These are phyloP conservation scores for Sclerotinia trifoliorum DNA, from an alignment of 2,329 filamentous ascomycete species.

Conservation along the genomic window DNA sequence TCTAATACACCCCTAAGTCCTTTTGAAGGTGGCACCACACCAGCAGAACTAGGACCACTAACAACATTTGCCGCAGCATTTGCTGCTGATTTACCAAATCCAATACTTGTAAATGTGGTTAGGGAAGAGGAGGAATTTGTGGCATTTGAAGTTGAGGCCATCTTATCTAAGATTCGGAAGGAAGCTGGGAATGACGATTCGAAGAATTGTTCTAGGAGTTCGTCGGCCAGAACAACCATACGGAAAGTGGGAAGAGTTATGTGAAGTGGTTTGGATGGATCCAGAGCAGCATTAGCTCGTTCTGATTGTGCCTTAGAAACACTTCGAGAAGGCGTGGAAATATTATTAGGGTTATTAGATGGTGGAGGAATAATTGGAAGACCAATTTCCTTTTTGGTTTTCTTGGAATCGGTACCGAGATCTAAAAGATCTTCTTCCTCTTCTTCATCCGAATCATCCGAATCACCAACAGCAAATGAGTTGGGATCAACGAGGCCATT, in stretches of 20 bases:
- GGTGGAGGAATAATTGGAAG: constrained; percentile 32
- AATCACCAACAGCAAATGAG: constrained; percentile 75
- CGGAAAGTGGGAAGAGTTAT: constrained; percentile 97
- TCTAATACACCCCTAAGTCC: constrained; percentile 90
- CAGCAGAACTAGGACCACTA: constrained; percentile 35
- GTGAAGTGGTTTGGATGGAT: constrained; percentile 88
- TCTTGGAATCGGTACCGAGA: constrained; percentile 49
- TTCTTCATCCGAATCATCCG: constrained; percentile 59
- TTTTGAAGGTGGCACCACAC: constrained; percentile 51
- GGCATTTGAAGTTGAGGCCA: constrained; percentile 42
- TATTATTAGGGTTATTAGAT: constrained; percentile 18
- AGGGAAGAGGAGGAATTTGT: constrained; percentile 63
- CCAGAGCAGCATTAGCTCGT: constrained; percentile 83
- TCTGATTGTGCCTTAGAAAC: constrained; percentile 67
- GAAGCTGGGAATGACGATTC: constrained; percentile 92
- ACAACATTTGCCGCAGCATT: constrained; percentile 43
- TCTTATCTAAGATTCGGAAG: constrained; percentile 77
- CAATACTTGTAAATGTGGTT: constrained; percentile 79
- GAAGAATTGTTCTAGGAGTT: constrained; percentile 94
- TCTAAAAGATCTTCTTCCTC: constrained; percentile 60
- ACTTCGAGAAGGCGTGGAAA: constrained; percentile 33
- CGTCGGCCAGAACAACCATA: constrained; percentile 96
- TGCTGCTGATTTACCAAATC: constrained; percentile 51
- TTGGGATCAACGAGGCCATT: constrained; percentile 42
- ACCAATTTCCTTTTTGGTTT: constrained; percentile 37